phyloP scores from a whole-genome alignment of 1,284 basidiomycete genomes.

The Ceratobasidium sp. region DNA sequence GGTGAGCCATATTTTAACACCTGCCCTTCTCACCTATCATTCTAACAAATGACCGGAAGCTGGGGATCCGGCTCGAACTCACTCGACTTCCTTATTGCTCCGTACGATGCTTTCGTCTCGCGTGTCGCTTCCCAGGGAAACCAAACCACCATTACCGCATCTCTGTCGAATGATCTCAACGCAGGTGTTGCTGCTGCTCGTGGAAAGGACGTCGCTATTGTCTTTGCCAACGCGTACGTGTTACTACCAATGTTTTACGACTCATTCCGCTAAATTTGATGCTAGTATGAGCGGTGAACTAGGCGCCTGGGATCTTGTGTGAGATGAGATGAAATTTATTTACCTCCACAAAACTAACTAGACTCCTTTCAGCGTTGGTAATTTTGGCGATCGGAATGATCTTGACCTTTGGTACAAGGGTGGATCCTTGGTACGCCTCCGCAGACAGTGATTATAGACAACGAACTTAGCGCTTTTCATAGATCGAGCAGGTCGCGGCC shows the following conservation, averaged over 20 bases:
- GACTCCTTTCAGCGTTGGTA: constrained; percentile 9
- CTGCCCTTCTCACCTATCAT: background rate
- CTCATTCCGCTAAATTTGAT: background rate
- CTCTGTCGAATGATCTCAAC: constrained; percentile 43
- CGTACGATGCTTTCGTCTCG: constrained; percentile 42
- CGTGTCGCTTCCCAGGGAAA: constrained; percentile 25
- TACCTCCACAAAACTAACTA: background rate
- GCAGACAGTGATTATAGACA: background rate
- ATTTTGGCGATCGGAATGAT: constrained; percentile 41
- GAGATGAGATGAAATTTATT: background rate
- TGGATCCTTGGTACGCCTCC: constrained; percentile 40
- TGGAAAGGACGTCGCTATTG: constrained; percentile 43
- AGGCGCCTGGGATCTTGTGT: constrained; percentile 39
- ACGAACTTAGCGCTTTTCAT: background rate
- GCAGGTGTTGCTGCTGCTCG: constrained; percentile 39
- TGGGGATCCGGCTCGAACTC: constrained; percentile 45
- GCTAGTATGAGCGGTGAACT: constrained; percentile 41
- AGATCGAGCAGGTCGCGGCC: constrained; percentile 45
- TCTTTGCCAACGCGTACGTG: constrained; percentile 42
- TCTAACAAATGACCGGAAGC: constrained; percentile 8
- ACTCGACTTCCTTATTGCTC: constrained; percentile 43
- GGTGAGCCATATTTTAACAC: constrained; percentile 26
- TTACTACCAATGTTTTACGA: background rate
- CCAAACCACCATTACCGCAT: constrained; percentile 35
- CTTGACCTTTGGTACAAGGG: constrained; percentile 45